Conservation (phyloP, 805 yeast species). For the Teunomyces atbi region DNA sequence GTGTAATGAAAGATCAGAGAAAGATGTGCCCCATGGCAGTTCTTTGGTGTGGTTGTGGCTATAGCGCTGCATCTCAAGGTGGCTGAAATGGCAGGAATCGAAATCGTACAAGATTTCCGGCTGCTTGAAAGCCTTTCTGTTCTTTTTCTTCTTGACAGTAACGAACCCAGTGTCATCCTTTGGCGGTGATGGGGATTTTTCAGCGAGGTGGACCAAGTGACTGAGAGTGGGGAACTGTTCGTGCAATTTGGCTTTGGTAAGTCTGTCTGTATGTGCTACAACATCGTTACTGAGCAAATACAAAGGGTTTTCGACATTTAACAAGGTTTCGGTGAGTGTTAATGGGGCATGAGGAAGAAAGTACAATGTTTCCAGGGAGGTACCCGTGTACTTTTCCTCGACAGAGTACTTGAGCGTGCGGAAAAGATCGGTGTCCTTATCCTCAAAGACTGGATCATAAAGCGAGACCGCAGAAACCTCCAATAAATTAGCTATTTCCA, state of each 20-base stretch:
- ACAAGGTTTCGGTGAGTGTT: constrained; percentile 43
- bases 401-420: constrained; percentile 12
- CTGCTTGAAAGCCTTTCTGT: constrained; percentile 25
- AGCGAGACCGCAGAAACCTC: constrained; percentile 36
- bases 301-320: constrained; percentile 33
- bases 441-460: constrained; percentile 65
- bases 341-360: constrained; percentile 79
- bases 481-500: constrained; percentile 33
- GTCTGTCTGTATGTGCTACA: constrained; percentile 52
- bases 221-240: constrained; percentile 46
- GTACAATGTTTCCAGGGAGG: constrained; percentile 34
- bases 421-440: constrained; percentile 39
- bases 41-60: constrained; percentile 15
- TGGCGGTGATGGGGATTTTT: not conserved
- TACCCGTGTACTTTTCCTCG: constrained; percentile 14
- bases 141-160: constrained; percentile 18
- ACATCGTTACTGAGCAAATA: constrained; percentile 52
- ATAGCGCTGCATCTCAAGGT: constrained; percentile 17
- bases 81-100: constrained; percentile 29
- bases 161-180: constrained; percentile 8
- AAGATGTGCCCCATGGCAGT: constrained; percentile 51
- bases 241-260: constrained; percentile 41
- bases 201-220: constrained; percentile 28
- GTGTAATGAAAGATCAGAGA: constrained; percentile 53
- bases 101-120: constrained; percentile 32